Evolutionary conservation across 805 yeast genomes (phyloP).

Genomic region (Saturnispora serradocipensis): DNA sequence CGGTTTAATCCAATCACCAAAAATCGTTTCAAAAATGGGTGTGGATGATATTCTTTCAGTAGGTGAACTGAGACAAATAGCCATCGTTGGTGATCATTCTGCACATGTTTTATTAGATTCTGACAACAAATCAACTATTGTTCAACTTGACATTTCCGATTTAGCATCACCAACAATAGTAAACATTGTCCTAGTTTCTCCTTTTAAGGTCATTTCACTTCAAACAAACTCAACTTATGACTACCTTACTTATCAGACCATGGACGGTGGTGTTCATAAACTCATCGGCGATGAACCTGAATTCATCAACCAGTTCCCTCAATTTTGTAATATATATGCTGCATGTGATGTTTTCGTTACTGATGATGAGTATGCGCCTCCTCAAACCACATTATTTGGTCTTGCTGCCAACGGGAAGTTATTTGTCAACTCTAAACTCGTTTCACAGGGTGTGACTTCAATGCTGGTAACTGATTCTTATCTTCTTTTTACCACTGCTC

Average conservation of each 20-base stretch:
- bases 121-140: conserved; percentile 28
- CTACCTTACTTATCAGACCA: conserved; percentile 46
- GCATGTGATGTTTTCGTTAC: conserved; percentile 25
- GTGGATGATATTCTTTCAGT: conserved; percentile 29
- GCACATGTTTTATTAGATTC: conserved; percentile 57
- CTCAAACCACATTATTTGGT: conserved; percentile 44
- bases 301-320: conserved; percentile 48
- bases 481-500: conserved; percentile 78
- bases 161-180: conserved; percentile 32
- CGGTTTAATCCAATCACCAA: conserved; percentile 38
- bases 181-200: conserved; percentile 35
- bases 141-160: conserved; percentile 35
- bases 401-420: conserved; percentile 68
- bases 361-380: conserved; percentile 11
- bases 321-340: conserved; percentile 54
- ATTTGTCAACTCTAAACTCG: conserved; percentile 47
- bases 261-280: conserved; percentile 50
- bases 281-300: conserved; percentile 17
- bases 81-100: conserved; percentile 41
- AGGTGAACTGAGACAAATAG: conserved; percentile 46
- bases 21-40: conserved; percentile 29
- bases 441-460: conserved; percentile 76
- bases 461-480: conserved; percentile 62
- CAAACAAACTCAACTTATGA: conserved; percentile 47
- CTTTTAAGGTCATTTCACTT: conserved; percentile 44